phyloP scores from a whole-genome alignment of 2,329 filamentous ascomycete species.

The Penicillium paneum region DNA sequence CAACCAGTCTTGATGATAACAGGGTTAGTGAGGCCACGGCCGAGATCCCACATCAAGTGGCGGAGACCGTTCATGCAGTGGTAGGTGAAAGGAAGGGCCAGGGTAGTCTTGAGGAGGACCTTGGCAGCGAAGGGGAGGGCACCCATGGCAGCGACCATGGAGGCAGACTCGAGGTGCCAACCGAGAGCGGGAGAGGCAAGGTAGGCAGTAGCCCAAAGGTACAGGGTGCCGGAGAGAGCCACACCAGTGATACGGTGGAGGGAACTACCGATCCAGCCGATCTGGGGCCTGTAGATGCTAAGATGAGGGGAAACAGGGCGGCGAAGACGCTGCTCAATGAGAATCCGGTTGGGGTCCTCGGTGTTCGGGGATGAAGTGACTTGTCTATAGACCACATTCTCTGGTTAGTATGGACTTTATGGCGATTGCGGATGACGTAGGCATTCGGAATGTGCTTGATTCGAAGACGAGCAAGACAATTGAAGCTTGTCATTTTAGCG shows the following conservation, averaged over 20 bases:
- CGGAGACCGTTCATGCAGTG: constrained; percentile 67
- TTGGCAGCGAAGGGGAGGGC: constrained; percentile 59
- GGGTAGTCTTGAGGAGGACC: constrained; percentile 55
- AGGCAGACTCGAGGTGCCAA: constrained; percentile 64
- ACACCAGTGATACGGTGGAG: constrained; percentile 83
- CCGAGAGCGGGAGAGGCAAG: constrained; percentile 73
- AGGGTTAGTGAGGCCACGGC: constrained; percentile 60
- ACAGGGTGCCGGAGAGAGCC: constrained; percentile 68
- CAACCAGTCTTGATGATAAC: constrained; percentile 65
- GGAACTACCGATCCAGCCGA: constrained; percentile 76
- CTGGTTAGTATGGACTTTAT: constrained; percentile 15
- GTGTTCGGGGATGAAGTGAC: constrained; percentile 30
- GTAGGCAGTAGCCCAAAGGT: constrained; percentile 77
- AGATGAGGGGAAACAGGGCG: constrained; percentile 86
- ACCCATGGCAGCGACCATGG: constrained; percentile 62
- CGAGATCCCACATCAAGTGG: constrained; percentile 69
- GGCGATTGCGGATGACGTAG: constrained; percentile 30
- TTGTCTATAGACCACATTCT: constrained; percentile 24
- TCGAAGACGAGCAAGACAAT: not conserved
- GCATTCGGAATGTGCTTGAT: constrained; percentile 2
- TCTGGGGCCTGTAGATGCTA: constrained; percentile 76
- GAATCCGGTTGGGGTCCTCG: constrained; percentile 52
- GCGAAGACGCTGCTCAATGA: constrained; percentile 73
- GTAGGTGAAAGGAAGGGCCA: constrained; percentile 66
- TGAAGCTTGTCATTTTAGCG: not conserved